A percentile compares a stretch with the other conserved stretches of the same genome.
Conservation (phyloP, 176 grass and related monocot species). For the Eleusine indica region DNA sequence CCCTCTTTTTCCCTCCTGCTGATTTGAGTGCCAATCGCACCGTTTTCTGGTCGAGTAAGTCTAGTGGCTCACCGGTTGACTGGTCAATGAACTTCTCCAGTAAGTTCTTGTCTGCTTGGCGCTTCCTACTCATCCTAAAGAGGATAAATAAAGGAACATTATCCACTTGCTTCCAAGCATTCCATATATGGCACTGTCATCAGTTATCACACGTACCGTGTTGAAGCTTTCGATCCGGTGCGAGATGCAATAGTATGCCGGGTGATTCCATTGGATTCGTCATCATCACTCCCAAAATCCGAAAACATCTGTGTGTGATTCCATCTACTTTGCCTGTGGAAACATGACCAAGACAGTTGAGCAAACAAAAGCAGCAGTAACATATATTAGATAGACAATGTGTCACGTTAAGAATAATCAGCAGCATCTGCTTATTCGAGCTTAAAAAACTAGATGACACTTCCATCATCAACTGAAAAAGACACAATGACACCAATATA, state of each 20-base stretch:
- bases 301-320: slow-evolving; percentile 92
- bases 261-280: slow-evolving; percentile 46
- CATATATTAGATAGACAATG: neutral
- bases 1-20: slow-evolving; percentile 56
- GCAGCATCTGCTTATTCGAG: neutral
- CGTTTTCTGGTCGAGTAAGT: slow-evolving; percentile 80
- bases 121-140: slow-evolving; percentile 58
- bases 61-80: slow-evolving; percentile 70
- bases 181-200: slow-evolving; percentile 3
- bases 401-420: slow-evolving; percentile 3
- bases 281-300: slow-evolving; percentile 81
- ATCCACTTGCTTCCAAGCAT: slow-evolving; percentile 3
- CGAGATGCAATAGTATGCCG: slow-evolving; percentile 44
- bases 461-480: slow-evolving; percentile 13
- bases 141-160: slow-evolving; percentile 30
- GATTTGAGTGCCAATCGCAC: slow-evolving; percentile 71
- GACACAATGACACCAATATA: slow-evolving; percentile 32
- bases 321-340: slow-evolving; percentile 85
- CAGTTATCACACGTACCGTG: slow-evolving; percentile 56
- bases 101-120: slow-evolving; percentile 57
- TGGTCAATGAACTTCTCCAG: slow-evolving; percentile 69
- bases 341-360: slow-evolving; percentile 24
- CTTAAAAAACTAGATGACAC: slow-evolving; percentile 7
- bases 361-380: neutral
- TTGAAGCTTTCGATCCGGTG: slow-evolving; percentile 62